Evolutionary conservation across 2,329 filamentous ascomycete genomes (phyloP).

Genomic region (Hawksworthiomyces lignivorus): DNA sequence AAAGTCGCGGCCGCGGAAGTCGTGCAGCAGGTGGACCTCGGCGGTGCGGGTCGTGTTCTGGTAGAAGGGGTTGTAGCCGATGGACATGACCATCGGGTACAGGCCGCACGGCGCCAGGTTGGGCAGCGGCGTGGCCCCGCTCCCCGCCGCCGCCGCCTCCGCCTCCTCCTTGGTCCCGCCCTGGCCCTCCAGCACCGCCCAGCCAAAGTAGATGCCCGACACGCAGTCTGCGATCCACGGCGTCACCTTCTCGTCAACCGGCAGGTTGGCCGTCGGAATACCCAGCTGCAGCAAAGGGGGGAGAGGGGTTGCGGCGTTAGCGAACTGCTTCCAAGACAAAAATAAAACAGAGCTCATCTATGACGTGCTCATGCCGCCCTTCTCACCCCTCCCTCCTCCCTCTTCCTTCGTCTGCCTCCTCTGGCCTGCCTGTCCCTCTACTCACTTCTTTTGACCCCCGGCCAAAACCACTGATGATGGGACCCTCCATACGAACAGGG

Average conservation of each 20-base stretch:
- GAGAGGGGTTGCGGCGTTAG: too few relatives aligned
- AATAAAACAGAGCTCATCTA: too few relatives aligned
- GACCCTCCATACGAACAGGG: constrained; percentile 75
- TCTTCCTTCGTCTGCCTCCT: too few relatives aligned
- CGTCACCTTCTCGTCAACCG: constrained; percentile 54
- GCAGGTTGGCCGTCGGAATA: constrained; percentile 92
- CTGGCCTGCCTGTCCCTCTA: too few relatives aligned
- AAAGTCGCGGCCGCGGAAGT: constrained; percentile 73
- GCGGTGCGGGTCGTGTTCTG: constrained; percentile 81
- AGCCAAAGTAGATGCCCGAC: constrained; percentile 91
- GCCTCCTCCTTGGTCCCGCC: constrained; percentile 38
- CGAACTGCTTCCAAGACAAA: too few relatives aligned
- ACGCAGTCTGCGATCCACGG: constrained; percentile 56
- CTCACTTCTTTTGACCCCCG: constrained; percentile 83
- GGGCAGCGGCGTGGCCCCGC: constrained; percentile 15
- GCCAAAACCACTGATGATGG: constrained; percentile 88
- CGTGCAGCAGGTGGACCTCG: constrained; percentile 82
- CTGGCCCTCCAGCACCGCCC: constrained; percentile 66
- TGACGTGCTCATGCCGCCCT: too few relatives aligned
- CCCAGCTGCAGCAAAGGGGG: too few relatives aligned
- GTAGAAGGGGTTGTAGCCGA: constrained; percentile 97
- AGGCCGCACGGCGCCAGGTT: constrained; percentile 31
- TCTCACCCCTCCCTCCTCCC: too few relatives aligned
- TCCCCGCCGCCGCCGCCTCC: constrained; percentile 12
- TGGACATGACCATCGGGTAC: constrained; percentile 85